Evolutionary conservation across 2,329 filamentous ascomycete genomes (phyloP).

Genomic region (Phialemoniopsis sp.): DNA sequence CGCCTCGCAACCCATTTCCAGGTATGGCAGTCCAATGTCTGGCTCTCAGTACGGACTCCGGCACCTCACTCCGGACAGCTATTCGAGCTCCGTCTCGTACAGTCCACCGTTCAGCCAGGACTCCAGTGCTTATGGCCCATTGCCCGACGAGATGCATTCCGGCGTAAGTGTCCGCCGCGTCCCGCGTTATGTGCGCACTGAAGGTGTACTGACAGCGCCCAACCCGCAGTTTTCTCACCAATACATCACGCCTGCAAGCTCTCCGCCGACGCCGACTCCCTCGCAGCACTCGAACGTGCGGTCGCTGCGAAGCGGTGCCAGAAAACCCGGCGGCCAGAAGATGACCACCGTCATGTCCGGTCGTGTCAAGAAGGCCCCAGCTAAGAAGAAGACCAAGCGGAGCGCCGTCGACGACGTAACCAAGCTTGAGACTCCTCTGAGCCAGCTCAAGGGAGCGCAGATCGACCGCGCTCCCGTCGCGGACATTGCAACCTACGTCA

Average conservation of each 20-base stretch:
- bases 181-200: too few species aligned
- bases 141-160: slow-evolving; percentile 15
- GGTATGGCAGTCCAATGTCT: slow-evolving; percentile 31
- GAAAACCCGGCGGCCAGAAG: slow-evolving; percentile 25
- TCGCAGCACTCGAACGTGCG: slow-evolving; percentile 21
- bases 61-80: too few species aligned
- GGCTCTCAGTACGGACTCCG: too few species aligned
- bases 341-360: slow-evolving; percentile 20
- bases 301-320: slow-evolving; percentile 15
- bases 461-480: slow-evolving; percentile 50
- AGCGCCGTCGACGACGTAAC: slow-evolving; percentile 36
- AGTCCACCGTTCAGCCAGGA: slow-evolving; percentile 10
- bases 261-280: slow-evolving; percentile 40
- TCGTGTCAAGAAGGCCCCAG: slow-evolving; percentile 34
- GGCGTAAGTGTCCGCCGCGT: slow-evolving; percentile 1
- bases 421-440: slow-evolving; percentile 63
- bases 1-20: slow-evolving; percentile 28
- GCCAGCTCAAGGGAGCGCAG: slow-evolving; percentile 57
- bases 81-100: too few species aligned
- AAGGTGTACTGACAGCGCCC: slow-evolving; percentile 2
- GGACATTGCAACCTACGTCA: slow-evolving; percentile 79
- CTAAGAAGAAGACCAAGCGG: slow-evolving; percentile 36
- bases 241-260: slow-evolving; percentile 48
- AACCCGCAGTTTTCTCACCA: slow-evolving; percentile 22
- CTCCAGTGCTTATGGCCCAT: slow-evolving; percentile 16